Conservation (phyloP, 352 stramenopile genomes). For the Phytophthora constricta region DNA sequence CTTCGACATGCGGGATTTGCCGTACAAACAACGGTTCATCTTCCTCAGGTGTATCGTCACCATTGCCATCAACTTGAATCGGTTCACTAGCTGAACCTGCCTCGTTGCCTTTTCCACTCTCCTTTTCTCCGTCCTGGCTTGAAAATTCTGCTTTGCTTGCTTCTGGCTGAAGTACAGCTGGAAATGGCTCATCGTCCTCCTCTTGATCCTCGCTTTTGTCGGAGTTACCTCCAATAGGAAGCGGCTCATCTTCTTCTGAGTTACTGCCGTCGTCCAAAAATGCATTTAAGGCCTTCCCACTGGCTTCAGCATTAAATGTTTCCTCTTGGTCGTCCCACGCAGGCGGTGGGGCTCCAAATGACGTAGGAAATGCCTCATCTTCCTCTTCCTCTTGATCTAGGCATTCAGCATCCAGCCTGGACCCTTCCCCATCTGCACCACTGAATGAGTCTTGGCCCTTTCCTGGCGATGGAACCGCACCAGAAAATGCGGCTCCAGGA, state of each 20-base stretch:
- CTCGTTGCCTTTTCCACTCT: not conserved
- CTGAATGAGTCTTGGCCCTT: no score
- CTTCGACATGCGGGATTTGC: slow-evolving; percentile 1
- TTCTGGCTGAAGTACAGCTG: slow-evolving; percentile 10
- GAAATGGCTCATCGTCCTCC: slow-evolving; percentile 40
- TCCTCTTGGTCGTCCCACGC: slow-evolving; percentile 33
- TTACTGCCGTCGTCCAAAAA: slow-evolving; percentile 75
- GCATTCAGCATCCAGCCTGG: no score
- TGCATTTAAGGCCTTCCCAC: slow-evolving; percentile 72
- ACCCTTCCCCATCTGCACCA: no score
- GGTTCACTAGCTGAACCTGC: slow-evolving; percentile 18
- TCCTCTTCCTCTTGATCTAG: slow-evolving; percentile 65
- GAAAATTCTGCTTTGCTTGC: not conserved
- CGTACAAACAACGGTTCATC: slow-evolving; percentile 58
- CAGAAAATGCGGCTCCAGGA: slow-evolving; percentile 27
- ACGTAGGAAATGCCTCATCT: slow-evolving; percentile 75
- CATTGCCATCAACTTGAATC: slow-evolving; percentile 33
- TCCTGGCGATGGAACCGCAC: slow-evolving; percentile 9
- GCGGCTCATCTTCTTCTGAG: slow-evolving; percentile 69
- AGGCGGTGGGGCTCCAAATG: slow-evolving; percentile 45
- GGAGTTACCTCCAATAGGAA: slow-evolving; percentile 34
- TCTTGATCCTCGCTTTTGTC: slow-evolving; percentile 36
- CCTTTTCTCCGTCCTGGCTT: not conserved
- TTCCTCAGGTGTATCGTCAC: slow-evolving; percentile 57
- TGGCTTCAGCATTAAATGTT: slow-evolving; percentile 65